Base-by-base conservation (phyloP, 1,139 yeast genomes). In the Sugiyamaella neomexicana region DNA sequence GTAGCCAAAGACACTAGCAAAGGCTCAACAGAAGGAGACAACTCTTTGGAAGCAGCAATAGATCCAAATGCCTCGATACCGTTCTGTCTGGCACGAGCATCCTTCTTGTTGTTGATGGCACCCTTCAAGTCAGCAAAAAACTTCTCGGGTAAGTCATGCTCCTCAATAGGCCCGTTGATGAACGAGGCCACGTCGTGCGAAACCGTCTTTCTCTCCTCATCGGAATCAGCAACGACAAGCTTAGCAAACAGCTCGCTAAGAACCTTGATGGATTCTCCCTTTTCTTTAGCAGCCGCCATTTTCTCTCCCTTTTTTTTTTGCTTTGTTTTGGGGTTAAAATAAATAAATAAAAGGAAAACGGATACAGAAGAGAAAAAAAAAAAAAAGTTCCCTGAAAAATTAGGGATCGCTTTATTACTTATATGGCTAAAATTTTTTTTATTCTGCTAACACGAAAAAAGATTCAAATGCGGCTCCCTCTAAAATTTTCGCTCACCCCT, bases 121-220 rank as follows among this genome's bases (percentile, higher is more conserved):
- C 81, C 81, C 75, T 80, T 79, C 74, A 93, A 82, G 73, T 86
- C 84, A 60, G 74, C 75, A 75, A 91, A 89, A 82, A 91, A 90
- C 72, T 83, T 85, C 71, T 80, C 85, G 69, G 99, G 99, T 65
- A 91, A 95, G 78, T 91, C 98, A 78, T 93, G 98, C 80, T 93
- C 99, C 75, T 91, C 93, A 77, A 91, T 90, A 70, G 95, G 89
- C 65, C 97, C 95, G 79, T 91, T 93, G 77, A 93, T 82, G 81
- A 93, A 91, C 61, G 95, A 83, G 65, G 98, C 83, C 71, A 93
- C 88, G 74, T 89, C 89, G 69, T 86, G 75, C 72, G 97, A 95
- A 72, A 96, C 95, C 72, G 82, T 85, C 62, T 82, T 85, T 76
- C 91, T 84, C 73, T 85, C 86, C 69, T 89, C 97, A 44, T 67